Conservation (phyloP, 768 basidiomycete genomes). For the Boletus vinaceobasis region DNA sequence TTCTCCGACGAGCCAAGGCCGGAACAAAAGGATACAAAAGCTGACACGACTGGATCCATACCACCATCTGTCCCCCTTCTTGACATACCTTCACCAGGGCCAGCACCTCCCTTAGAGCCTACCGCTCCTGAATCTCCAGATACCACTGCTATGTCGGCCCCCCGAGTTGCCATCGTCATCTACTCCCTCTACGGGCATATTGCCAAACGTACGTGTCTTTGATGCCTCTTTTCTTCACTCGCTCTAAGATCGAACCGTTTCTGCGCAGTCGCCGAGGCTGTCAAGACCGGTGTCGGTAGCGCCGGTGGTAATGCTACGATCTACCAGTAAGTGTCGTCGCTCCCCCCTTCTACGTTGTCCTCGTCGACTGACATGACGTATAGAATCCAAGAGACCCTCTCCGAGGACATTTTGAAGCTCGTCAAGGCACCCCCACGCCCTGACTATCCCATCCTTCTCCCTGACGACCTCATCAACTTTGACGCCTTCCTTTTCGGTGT, state of each 20-base stretch:
- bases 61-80: constrained; percentile 3
- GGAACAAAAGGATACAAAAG: constrained; percentile 12
- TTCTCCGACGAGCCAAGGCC: constrained; percentile 32
- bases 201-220: constrained; percentile 36
- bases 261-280: constrained; percentile 30
- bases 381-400: constrained; percentile 81
- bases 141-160: constrained; percentile 21
- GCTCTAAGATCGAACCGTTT: background rate
- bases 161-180: constrained; percentile 45
- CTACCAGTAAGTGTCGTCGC: constrained; percentile 39
- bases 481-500: constrained; percentile 46
- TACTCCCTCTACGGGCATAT: constrained; percentile 53
- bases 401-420: constrained; percentile 61
- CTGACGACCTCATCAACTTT: constrained; percentile 32
- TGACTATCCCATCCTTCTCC: constrained; percentile 43
- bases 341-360: background rate
- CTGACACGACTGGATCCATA: background rate
- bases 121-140: background rate
- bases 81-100: background rate
- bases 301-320: constrained; percentile 45
- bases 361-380: background rate
- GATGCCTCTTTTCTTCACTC: background rate
- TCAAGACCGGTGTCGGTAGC: constrained; percentile 38
- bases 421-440: constrained; percentile 73
- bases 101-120: background rate